Evolutionary conservation across 2,329 filamentous ascomycete species (phyloP).

Genomic region (Ambrosiella beaveri): DNA sequence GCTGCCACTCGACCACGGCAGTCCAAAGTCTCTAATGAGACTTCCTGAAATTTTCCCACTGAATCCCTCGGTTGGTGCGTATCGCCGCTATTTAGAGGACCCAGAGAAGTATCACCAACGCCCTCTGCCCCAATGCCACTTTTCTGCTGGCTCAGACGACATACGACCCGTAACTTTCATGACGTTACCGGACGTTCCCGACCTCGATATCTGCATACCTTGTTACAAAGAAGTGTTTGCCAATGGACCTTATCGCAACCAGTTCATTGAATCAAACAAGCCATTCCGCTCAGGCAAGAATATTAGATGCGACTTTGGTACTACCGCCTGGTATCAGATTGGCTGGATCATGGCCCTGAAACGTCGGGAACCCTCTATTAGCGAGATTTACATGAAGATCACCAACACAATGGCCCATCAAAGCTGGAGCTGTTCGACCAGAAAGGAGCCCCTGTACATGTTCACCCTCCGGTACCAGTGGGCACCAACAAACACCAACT

Average conservation of each 20-base stretch:
- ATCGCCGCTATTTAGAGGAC: conserved; percentile 38
- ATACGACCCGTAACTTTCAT: conserved; percentile 60
- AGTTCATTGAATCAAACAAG: conserved; percentile 43
- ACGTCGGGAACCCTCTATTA: conserved; percentile 44
- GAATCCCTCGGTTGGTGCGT: conserved; percentile 21
- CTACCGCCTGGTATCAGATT: conserved; percentile 62
- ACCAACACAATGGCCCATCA: conserved; percentile 24
- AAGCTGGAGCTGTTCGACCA: conserved; percentile 39
- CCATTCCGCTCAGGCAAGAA: background rate
- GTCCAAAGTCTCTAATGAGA: background rate
- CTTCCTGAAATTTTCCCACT: conserved; percentile 4
- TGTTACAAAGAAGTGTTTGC: conserved; percentile 59
- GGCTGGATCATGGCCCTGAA: conserved; percentile 69
- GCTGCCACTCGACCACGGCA: background rate
- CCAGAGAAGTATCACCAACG: conserved; percentile 25
- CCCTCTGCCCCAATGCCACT: conserved; percentile 34
- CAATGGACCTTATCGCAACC: conserved; percentile 46
- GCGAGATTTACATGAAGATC: conserved; percentile 53
- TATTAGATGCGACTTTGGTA: conserved; percentile 62
- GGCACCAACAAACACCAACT: conserved; percentile 39
- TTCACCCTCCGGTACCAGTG: conserved; percentile 52
- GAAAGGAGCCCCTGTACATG: conserved; percentile 42
- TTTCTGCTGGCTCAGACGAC: conserved; percentile 41
- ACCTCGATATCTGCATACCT: conserved; percentile 65
- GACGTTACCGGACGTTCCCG: conserved; percentile 50